Conservation (phyloP, 1,284 basidiomycete species). For the Phylloporus gajari region DNA sequence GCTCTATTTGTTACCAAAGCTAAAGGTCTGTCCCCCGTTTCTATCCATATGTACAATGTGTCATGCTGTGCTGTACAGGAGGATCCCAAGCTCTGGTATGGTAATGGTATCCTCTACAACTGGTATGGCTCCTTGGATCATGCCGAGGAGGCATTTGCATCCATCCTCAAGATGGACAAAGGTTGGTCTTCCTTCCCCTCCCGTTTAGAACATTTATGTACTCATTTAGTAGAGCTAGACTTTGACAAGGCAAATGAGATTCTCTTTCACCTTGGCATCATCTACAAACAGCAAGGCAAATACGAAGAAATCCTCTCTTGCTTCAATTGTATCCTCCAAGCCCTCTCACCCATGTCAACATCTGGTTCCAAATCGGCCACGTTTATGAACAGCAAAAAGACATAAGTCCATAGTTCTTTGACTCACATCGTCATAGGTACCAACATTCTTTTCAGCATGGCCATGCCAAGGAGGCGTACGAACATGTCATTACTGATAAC, state of each 20-base stretch:
- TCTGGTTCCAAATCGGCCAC: constrained; percentile 99
- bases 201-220: constrained; percentile 34
- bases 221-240: constrained; percentile 68
- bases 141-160: constrained; percentile 97
- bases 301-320: constrained; percentile 87
- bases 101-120: constrained; percentile 98
- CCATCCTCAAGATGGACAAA: constrained; percentile 96
- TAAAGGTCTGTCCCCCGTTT: constrained; percentile 68
- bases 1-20: constrained; percentile 93
- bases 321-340: constrained; percentile 96
- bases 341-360: constrained; percentile 96
- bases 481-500: constrained; percentile 94
- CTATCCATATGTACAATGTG: constrained; percentile 16
- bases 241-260: constrained; percentile 99
- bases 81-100: constrained; percentile 99
- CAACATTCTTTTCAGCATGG: constrained; percentile 68
- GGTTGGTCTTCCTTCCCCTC: constrained; percentile 58
- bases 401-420: constrained; percentile 57
- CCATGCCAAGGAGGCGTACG: constrained; percentile 94
- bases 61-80: constrained; percentile 58
- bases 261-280: constrained; percentile 97
- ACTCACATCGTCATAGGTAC: constrained; percentile 1
- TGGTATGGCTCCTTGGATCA: constrained; percentile 98
- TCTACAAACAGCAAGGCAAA: constrained; percentile 99
- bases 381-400: constrained; percentile 98